Evolutionary conservation across 805 yeast genomes (phyloP), one percentile per base, ranked within the genome.

Genomic region (Starmerella davenportii): DNA sequence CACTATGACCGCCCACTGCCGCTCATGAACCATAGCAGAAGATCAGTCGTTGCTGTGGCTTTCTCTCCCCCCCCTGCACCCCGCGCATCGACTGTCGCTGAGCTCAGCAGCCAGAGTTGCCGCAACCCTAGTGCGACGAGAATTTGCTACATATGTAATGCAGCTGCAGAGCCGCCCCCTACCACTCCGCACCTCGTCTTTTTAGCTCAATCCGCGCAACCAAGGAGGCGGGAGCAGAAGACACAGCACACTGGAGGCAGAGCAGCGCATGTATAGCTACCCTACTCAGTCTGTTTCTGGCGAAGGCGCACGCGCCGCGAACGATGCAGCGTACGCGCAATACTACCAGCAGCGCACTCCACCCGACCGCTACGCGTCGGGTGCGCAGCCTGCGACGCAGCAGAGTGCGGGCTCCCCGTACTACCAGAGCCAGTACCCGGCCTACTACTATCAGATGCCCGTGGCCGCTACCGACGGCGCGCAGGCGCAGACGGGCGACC

Each of bases 91-190:
- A n/a, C n/a, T n/a, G n/a, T n/a, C n/a, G n/a, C n/a, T n/a, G n/a
- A n/a, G n/a, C n/a, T n/a, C n/a, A n/a, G n/a, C n/a, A n/a, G n/a
- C n/a, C n/a, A 7, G 25, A 23, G 19, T 29, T 9, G 32, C 32
- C 42, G 41, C 16, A 18, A 37, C 43, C 48, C 42, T 30, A 13
- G n/a, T 39, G 44, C 37, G 14, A 17, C 5, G 16, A 42, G 33
- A 29, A 21, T 44, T 44, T 44, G 48, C 48, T 44, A 44, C 48
- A 44, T 44, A 44, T 44, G 48, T 44, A 44, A 44, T 44, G 48
- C 48, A 44, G 37, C 38, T 44, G 48, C 48, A 44, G 39, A 40
- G 48, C 41, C 38, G 30, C 23, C 30, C 25, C 7, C 18, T 23
- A 7, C 35, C 32, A 23, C 37, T 34, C 16, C 21, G 30, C 31